Percentiles rank a stretch among this genome's conserved stretches.
These are phyloP conservation scores for Suillus subaureus DNA, from an alignment of 768 basidiomycete species.

Conservation along the genomic window DNA sequence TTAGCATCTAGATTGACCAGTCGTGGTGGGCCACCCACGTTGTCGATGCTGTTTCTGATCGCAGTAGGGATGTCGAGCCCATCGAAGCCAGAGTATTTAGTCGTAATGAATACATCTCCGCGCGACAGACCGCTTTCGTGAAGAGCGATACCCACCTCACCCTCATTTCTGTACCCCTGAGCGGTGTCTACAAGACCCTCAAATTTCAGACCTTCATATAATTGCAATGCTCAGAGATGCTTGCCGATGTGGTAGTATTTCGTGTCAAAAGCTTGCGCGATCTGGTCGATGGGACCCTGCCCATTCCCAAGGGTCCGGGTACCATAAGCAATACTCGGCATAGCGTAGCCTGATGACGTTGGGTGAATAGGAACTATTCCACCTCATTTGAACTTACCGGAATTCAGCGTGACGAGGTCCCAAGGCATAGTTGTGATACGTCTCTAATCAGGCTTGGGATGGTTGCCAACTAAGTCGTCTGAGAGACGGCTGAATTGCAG, in stretches of 20 bases:
- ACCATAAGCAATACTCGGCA: constrained; percentile 59
- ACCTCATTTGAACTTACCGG: constrained; percentile 41
- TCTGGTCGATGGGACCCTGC: constrained; percentile 49
- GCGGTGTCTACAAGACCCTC: constrained; percentile 50
- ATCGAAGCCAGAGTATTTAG: constrained; percentile 58
- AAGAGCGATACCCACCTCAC: constrained; percentile 41
- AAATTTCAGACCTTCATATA: background rate
- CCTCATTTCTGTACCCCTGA: constrained; percentile 62
- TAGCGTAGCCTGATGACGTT: constrained; percentile 39
- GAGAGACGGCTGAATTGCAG: background rate
- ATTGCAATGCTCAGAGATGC: constrained; percentile 17
- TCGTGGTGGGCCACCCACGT: constrained; percentile 40
- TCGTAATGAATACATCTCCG: constrained; percentile 64
- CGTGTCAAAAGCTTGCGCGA: constrained; percentile 61
- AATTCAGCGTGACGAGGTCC: constrained; percentile 58
- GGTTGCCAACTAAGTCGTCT: background rate
- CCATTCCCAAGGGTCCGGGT: constrained; percentile 69
- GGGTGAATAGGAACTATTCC: background rate
- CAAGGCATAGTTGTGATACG: constrained; percentile 51
- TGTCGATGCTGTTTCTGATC: constrained; percentile 56
- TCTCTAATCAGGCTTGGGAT: background rate
- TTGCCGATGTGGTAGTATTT: constrained; percentile 67
- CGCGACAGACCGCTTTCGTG: constrained; percentile 58
- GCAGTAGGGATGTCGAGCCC: constrained; percentile 57
- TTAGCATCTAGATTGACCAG: background rate